Evolutionary conservation across 768 basidiomycete species (phyloP), one percentile per base, ranked within the genome.

Genomic region (Russula lepida): DNA sequence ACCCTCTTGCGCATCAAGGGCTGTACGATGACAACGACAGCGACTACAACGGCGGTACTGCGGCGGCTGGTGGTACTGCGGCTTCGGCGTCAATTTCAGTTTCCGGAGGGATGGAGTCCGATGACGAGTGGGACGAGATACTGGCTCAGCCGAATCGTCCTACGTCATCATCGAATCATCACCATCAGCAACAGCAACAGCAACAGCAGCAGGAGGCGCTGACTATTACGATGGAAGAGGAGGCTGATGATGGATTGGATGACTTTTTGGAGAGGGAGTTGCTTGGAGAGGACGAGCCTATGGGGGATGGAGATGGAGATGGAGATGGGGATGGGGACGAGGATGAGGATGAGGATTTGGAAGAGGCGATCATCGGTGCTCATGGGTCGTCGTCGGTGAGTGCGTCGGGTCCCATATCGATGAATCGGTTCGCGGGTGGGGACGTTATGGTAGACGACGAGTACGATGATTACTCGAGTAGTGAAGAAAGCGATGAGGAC

Each of bases 381-480:
- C 25, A 37, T 23, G 56, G 49, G 30, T 15, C 32, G 27, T 19
- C 64, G 49, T n/a, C 66, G 41, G 46, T 13, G 52, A 30, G 1
- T 67, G 43, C 43, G n/a, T n/a, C 41, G 21, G 43, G 43, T 44
- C 43, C 43, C 1, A 23, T 84, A 32, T 82, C 83, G 33, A 62
- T 84, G 61, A 78, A 78, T 60, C 74, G 76, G 60, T 76, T 79
- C 61, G 82, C 75, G 9, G 78, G 74, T 47, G 78, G 75, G 65
- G 70, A 35, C 17, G 19, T 25, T 4, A 19, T 60, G 27, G 67
- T 59, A 46, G 73, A 64, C 37, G 74, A 77, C 35, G 78, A 81
- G 30, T 80, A 81, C 54, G 81, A 79, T 43, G 80, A 78, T 58
- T 77, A 78, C 19, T 78, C 79, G 9, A 83, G 81, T 63, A 77